Base-by-base conservation (phyloP, 2,329 filamentous ascomycete genomes). In the Colletotrichum lini region DNA sequence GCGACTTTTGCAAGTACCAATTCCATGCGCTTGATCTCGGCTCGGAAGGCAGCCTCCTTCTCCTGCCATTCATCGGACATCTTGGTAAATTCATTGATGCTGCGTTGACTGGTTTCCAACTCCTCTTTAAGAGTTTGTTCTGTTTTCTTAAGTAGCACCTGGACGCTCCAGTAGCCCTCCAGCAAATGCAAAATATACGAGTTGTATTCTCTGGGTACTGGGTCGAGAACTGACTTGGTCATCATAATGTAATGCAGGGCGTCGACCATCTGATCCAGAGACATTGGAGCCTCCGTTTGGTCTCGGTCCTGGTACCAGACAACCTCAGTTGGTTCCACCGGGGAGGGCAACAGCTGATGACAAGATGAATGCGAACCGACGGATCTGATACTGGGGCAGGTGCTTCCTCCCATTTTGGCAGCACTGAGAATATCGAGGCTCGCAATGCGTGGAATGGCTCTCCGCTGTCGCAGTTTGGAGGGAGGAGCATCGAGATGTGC, bases 211-310 rank as follows among this genome's bases (percentile, higher is more conserved):
- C 80, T 63, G 1, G 84, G 82, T 2, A 87, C 77, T 1, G 82
- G 79, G 8, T 78, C 74, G 3, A 80, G 66, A 23, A 78, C 72
- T 10, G 78, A 75, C 56, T 76, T 80, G 26, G 79, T 79, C 81
- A 86, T 84, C 74, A 86, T 78, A 10, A 74, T 76, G 6, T 81
- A 80, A 53, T 83, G 81, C n/a, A 87, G 76, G 0, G 81, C 75
- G 70, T 86, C 85, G 18, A 82, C 79, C 77, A 87, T 82, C 74
- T 84, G 83, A 50, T 83, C 77, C 45, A 85, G 63, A 9, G 80
- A 83, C 8, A 84, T 84, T n/a, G 80, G 83, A 60, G 84, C 79
- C 78, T 81, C 82, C 3, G 76, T 71, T 23, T 74, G 60, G 18
- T 80, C 76, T 30, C 60, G 59, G 21, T 71, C 47, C 58, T 54